Conservation (phyloP, 768 basidiomycete genomes). For the Mycena rebaudengoi region DNA sequence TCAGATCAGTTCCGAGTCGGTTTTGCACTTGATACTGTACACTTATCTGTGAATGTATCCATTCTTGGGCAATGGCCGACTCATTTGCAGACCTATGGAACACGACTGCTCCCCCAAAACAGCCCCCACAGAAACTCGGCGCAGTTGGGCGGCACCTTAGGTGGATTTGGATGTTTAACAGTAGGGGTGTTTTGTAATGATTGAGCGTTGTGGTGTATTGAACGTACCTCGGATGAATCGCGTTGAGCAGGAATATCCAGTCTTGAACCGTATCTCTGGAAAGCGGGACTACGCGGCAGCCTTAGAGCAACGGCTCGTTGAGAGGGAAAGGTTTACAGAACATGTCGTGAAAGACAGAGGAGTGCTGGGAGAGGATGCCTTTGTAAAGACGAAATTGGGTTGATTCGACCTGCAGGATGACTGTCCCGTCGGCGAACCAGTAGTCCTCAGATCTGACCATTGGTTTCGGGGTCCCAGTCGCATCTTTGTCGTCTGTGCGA, state of each 20-base stretch:
- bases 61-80: constrained; percentile 59
- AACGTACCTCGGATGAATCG: too few species aligned
- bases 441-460: neutral
- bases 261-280: too few species aligned
- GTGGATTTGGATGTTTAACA: too few species aligned
- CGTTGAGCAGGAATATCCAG: too few species aligned
- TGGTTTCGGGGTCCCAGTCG: too few species aligned
- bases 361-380: constrained; percentile 44
- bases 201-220: too few species aligned
- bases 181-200: too few species aligned
- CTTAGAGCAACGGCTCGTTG: constrained; percentile 39
- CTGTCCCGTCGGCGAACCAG: constrained; percentile 52
- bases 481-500: neutral
- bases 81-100: constrained; percentile 84
- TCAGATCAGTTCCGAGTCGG: neutral
- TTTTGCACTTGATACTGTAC: too few species aligned
- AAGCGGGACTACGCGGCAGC: too few species aligned
- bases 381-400: constrained; percentile 45
- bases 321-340: constrained; percentile 44
- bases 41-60: neutral
- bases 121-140: constrained; percentile 57
- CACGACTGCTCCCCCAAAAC: constrained; percentile 64
- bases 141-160: constrained; percentile 33
- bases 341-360: constrained; percentile 50
- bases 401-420: constrained; percentile 46